Percentiles rank a stretch among this genome's conserved stretches.
phyloP scores from a whole-genome alignment of 129 eudicot genomes.

The Pittosporum tobira region DNA sequence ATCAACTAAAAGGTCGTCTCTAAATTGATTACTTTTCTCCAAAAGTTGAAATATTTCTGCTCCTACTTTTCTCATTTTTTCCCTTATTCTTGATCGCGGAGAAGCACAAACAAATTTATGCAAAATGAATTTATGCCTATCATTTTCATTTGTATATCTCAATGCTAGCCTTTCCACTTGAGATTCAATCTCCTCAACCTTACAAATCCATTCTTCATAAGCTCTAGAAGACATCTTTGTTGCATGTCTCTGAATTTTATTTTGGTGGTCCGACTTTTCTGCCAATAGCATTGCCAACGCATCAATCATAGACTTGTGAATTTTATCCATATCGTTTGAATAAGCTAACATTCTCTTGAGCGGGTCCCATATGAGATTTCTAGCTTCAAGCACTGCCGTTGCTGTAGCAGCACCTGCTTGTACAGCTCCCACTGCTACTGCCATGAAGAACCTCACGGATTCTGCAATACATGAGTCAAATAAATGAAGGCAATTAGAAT shows the following conservation, averaged over 20 bases:
- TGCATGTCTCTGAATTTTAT: too few relatives aligned
- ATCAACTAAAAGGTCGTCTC: slow-evolving; percentile 12
- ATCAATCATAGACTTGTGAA: not conserved
- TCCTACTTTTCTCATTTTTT: slow-evolving; percentile 11
- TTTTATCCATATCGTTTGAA: not conserved
- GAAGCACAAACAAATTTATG: too few relatives aligned
- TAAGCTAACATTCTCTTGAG: not conserved
- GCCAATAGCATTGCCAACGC: not conserved
- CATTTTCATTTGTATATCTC: not conserved
- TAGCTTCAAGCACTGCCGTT: not conserved
- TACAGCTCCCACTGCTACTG: not conserved
- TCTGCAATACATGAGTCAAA: too few relatives aligned
- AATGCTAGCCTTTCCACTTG: not conserved
- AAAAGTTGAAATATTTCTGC: slow-evolving; percentile 13
- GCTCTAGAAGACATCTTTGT: too few relatives aligned
- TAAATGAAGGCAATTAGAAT: too few relatives aligned
- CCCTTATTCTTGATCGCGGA: slow-evolving; percentile 15
- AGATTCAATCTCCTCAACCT: too few relatives aligned
- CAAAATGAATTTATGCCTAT: not conserved
- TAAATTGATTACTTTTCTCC: slow-evolving; percentile 6
- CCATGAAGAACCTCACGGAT: too few relatives aligned
- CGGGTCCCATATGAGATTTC: not conserved
- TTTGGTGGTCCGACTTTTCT: too few relatives aligned
- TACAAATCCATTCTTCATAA: too few relatives aligned
- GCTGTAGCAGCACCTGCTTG: not conserved